phyloP scores from a whole-genome alignment of 768 basidiomycete genomes.

The Agaricus subrufescens region DNA sequence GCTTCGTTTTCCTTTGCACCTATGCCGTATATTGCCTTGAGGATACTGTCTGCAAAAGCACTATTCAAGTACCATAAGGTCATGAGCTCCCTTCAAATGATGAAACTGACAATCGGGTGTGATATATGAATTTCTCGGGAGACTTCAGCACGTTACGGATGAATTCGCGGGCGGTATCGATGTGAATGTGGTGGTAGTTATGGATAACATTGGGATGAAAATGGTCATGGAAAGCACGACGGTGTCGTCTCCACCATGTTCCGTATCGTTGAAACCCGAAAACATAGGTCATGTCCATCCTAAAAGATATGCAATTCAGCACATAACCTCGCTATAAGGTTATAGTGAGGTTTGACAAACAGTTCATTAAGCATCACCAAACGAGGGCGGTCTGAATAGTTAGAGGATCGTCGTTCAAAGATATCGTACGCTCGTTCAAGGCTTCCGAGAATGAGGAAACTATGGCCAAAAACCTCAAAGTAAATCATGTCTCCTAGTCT shows the following conservation, averaged over 20 bases:
- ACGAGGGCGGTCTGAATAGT: conserved; percentile 1
- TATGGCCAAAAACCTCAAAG: conserved; percentile 10
- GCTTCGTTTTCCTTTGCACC: conserved; percentile 25
- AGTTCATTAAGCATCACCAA: conserved; percentile 3
- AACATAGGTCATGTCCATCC: conserved; percentile 5
- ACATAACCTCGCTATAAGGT: not conserved
- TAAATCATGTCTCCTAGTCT: conserved; percentile 13
- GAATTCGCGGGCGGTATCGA: not conserved
- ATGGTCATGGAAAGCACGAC: conserved; percentile 6
- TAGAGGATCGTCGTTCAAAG: conserved; percentile 2
- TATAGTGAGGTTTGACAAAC: not conserved
- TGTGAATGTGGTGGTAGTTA: not conserved
- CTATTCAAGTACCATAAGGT: conserved; percentile 16
- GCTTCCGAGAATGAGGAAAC: conserved; percentile 7
- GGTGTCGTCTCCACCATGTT: conserved; percentile 8
- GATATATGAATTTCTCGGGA: conserved; percentile 19
- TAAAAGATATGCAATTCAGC: not conserved
- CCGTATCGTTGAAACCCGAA: conserved; percentile 6
- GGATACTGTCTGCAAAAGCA: conserved; percentile 27
- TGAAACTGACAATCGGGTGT: conserved; percentile 36
- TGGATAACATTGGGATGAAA: conserved; percentile 9
- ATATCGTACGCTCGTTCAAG: not conserved
- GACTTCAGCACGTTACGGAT: not conserved
- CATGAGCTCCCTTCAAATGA: not conserved
- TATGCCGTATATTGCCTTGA: conserved; percentile 29